Evolutionary conservation across 495 filamentous ascomycete species (phyloP).

Genomic region (Annulohypoxylon bovei): DNA sequence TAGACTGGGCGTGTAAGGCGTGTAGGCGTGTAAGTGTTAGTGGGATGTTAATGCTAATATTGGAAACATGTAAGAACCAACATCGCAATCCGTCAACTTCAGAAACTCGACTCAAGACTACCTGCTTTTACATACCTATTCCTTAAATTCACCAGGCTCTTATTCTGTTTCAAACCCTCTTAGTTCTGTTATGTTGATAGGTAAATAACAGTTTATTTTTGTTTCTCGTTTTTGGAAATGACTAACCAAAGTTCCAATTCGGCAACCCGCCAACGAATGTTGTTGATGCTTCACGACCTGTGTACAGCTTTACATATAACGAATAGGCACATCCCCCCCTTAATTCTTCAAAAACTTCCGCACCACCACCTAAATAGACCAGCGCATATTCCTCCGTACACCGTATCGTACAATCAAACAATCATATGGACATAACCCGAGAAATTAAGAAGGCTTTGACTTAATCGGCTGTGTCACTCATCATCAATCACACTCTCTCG

Average conservation of each 20-base stretch:
- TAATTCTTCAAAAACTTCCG: slow-evolving; percentile 9
- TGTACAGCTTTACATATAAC: not conserved
- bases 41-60: slow-evolving; percentile 29
- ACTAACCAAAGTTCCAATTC: slow-evolving; percentile 26
- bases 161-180: slow-evolving; percentile 24
- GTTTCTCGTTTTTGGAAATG: slow-evolving; percentile 25
- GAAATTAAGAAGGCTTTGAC: not conserved
- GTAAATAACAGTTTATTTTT: slow-evolving; percentile 31
- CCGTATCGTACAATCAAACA: not conserved
- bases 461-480: slow-evolving; percentile 26
- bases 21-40: slow-evolving; percentile 11
- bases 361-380: slow-evolving; percentile 18
- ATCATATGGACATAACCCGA: slow-evolving; percentile 22
- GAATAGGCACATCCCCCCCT: slow-evolving; percentile 24
- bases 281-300: slow-evolving; percentile 15
- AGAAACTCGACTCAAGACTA: slow-evolving; percentile 15
- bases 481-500: slow-evolving; percentile 41
- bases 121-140: slow-evolving; percentile 14
- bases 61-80: slow-evolving; percentile 20
- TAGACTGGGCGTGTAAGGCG: slow-evolving; percentile 19
- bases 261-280: slow-evolving; percentile 23
- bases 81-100: not conserved
- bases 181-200: slow-evolving; percentile 25
- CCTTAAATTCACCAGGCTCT: not conserved
- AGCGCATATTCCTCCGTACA: slow-evolving; percentile 40